phyloP scores from a whole-genome alignment of 495 filamentous ascomycete species.

The Rhypophila decipiens region DNA sequence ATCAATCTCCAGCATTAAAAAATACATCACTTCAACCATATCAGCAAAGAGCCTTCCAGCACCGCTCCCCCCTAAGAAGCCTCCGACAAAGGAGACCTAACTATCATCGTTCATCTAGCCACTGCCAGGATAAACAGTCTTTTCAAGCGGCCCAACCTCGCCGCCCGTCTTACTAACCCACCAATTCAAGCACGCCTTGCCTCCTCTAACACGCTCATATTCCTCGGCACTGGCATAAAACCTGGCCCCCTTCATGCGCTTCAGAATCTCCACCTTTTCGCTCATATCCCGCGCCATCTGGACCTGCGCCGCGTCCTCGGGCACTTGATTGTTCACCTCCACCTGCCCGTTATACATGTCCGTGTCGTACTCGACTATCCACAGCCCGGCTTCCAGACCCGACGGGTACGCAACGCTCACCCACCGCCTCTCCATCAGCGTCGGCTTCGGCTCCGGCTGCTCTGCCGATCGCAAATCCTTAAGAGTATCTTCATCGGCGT shows the following conservation, averaged over 20 bases:
- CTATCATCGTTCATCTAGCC: no score
- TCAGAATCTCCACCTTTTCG: neutral
- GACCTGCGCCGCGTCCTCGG: neutral
- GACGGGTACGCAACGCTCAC: neutral
- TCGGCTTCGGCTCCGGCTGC: neutral
- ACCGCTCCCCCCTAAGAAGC: no score
- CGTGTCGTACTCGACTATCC: neutral
- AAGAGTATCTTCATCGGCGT: neutral
- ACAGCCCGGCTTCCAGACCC: neutral
- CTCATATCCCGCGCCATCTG: neutral
- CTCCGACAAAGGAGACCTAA: no score
- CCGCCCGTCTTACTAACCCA: neutral
- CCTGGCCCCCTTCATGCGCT: neutral
- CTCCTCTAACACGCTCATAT: neutral
- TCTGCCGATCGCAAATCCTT: neutral
- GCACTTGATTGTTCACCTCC: neutral
- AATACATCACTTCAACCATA: no score
- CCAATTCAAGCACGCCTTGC: neutral
- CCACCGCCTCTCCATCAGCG: neutral
- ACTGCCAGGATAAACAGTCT: no score
- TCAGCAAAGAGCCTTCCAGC: no score
- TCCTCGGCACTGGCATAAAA: neutral
- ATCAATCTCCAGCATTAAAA: no score
- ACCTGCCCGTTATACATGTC: neutral
- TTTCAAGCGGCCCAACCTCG: neutral